Evolutionary conservation across 768 basidiomycete genomes (phyloP).

Genomic region (Rhodotorula paludigena): DNA sequence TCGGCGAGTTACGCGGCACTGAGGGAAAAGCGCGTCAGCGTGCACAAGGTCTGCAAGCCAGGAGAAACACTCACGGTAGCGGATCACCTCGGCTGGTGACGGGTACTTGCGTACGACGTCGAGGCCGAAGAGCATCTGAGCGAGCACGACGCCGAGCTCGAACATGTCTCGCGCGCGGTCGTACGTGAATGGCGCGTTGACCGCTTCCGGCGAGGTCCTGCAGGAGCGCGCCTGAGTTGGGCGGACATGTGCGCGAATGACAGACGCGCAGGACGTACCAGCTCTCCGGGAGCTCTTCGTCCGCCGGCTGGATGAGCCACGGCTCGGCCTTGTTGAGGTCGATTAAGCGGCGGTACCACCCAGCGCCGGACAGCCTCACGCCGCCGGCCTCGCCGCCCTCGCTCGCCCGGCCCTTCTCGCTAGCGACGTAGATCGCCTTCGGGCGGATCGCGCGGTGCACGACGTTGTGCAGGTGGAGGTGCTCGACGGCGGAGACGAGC

Average conservation of each 20-base stretch:
- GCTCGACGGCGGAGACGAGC: constrained; percentile 30
- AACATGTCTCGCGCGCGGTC: constrained; percentile 39
- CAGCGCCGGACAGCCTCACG: constrained; percentile 16
- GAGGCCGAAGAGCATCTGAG: constrained; percentile 35
- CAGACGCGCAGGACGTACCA: not conserved
- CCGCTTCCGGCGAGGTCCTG: constrained; percentile 37
- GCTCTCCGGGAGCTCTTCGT: constrained; percentile 28
- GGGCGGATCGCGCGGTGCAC: constrained; percentile 29
- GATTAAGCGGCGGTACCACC: constrained; percentile 32
- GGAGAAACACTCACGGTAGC: not conserved
- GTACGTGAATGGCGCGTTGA: constrained; percentile 39
- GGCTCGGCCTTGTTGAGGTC: constrained; percentile 38
- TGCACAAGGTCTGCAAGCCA: not conserved
- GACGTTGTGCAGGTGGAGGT: constrained; percentile 20
- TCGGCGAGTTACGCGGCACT: constrained; percentile 22
- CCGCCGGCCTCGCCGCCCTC: not conserved
- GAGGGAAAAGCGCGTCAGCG: not conserved
- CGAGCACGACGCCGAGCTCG: constrained; percentile 39
- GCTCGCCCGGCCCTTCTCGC: constrained; percentile 9
- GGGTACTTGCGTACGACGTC: constrained; percentile 23
- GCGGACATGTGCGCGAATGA: not conserved
- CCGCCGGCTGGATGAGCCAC: constrained; percentile 15
- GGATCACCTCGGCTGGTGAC: constrained; percentile 34
- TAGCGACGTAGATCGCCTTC: constrained; percentile 14
- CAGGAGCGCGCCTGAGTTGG: accelerated